Percentiles rank a stretch among this genome's conserved stretches.
These are phyloP conservation scores for Glonium stellatum DNA, from an alignment of 495 filamentous ascomycete genomes.

Conservation along the genomic window DNA sequence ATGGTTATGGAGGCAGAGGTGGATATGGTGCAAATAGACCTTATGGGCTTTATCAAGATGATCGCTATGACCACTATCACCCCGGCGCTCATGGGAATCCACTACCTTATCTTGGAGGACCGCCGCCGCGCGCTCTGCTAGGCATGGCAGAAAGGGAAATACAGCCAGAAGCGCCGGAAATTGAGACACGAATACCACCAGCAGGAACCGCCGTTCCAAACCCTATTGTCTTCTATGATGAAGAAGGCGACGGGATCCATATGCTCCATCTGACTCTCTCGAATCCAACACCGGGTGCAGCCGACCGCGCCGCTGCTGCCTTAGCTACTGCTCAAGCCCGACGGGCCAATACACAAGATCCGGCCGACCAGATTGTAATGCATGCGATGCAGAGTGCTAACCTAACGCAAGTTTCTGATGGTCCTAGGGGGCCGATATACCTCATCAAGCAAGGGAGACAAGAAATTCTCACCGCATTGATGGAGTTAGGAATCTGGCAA, in stretches of 20 bases:
- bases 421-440: conserved; percentile 4
- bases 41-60: too few relatives aligned
- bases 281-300: background rate
- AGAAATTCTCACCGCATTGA: background rate
- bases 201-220: background rate
- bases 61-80: too few relatives aligned
- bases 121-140: too few relatives aligned
- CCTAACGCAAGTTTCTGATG: background rate
- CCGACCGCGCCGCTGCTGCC: background rate
- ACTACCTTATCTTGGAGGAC: too few relatives aligned
- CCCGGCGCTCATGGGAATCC: too few relatives aligned
- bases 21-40: too few relatives aligned
- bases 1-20: too few relatives aligned
- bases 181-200: background rate
- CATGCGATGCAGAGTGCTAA: background rate
- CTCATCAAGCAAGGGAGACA: background rate
- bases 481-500: conserved; percentile 5
- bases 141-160: background rate
- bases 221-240: background rate
- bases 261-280: background rate
- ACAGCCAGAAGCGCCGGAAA: background rate
- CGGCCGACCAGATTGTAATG: background rate
- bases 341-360: background rate
- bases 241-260: background rate
- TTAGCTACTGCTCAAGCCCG: background rate